Evolutionary conservation across 306 rosid species (phyloP).

Genomic region (Quercus bicolor): DNA sequence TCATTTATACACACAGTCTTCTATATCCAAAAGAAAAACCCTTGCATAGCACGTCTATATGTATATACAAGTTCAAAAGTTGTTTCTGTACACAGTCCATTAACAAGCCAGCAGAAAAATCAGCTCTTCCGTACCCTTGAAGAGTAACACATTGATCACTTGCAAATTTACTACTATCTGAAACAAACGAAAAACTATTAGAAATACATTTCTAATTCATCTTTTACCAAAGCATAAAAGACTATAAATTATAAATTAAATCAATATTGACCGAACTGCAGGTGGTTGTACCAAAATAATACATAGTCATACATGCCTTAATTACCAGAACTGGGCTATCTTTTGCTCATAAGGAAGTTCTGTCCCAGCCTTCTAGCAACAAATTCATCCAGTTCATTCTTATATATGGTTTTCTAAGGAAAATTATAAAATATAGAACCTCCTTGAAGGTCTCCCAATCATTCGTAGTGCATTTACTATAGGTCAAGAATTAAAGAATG

Average conservation of each 20-base stretch:
- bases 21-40: background rate
- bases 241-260: background rate
- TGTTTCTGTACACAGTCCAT: no score
- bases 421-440: no score
- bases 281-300: no score
- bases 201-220: background rate
- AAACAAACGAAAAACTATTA: background rate
- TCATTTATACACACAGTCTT: background rate
- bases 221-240: background rate
- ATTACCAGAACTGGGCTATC: no score
- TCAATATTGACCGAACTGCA: background rate
- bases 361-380: no score
- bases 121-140: background rate
- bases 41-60: background rate
- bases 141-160: background rate
- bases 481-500: no score
- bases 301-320: no score
- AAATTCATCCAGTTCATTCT: no score
- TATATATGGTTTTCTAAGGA: no score
- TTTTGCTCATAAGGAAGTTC: no score
- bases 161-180: background rate
- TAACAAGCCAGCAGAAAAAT: background rate
- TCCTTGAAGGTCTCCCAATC: no score
- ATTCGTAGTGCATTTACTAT: no score
- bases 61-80: background rate